Conservation (phyloP, 1,284 basidiomycete species). For the Trichosporon asahii region DNA sequence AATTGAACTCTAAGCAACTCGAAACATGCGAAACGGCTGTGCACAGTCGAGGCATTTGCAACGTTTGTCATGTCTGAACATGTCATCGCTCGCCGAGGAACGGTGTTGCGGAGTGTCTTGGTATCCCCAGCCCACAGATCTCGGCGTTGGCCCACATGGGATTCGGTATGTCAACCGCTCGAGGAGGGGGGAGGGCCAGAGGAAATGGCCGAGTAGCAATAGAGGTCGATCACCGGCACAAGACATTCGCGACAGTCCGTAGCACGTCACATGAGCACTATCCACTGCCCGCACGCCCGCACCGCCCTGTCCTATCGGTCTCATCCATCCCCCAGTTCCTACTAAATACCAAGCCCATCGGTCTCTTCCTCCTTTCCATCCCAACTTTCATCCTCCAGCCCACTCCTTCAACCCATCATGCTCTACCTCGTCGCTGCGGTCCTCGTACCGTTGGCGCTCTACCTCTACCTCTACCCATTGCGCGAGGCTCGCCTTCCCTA, state of each 20-base stretch:
- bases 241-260: background rate
- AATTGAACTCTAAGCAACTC: background rate
- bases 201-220: background rate
- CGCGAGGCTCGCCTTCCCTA: conserved; percentile 7
- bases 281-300: background rate
- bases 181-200: background rate
- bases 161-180: background rate
- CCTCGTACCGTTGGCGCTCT: background rate
- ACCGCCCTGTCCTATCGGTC: no score
- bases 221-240: background rate
- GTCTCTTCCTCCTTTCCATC: background rate
- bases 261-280: background rate
- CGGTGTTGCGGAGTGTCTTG: background rate
- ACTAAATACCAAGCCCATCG: background rate
- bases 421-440: background rate
- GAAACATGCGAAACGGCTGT: background rate
- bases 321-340: background rate
- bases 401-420: background rate
- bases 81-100: background rate
- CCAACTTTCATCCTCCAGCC: background rate
- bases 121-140: background rate
- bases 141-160: background rate
- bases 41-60: background rate
- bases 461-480: conserved; percentile 15
- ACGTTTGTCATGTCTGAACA: background rate